Evolutionary conservation across 176 grass and related monocot species (phyloP), one percentile per base, ranked within the genome.

Genomic region (Juncus effusus): DNA sequence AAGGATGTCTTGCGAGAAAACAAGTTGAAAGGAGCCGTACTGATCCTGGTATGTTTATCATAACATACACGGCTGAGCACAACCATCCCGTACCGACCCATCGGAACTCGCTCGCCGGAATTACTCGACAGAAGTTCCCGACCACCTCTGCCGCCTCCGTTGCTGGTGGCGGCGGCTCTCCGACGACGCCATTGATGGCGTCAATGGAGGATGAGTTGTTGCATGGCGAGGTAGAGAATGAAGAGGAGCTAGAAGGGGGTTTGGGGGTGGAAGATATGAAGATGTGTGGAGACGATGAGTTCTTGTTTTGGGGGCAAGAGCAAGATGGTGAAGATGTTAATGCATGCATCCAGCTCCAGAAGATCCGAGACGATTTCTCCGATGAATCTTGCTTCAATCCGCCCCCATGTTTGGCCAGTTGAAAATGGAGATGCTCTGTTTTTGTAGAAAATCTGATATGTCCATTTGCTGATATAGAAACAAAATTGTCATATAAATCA

Each of bases 11-110:
- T 44, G 86, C 90, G 13, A 67, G 90, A 38, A 95, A 95, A 76
- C 78, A 84, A 73, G 86, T 95, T 37, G 90, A 95, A 78, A 74
- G 90, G 39, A 90, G 90, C 83, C 75, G 67, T 37, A 13, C 61
- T 12, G 83, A 95, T 40, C 77, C 86, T 6, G 51, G 38, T 44
- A 61, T 61, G 59, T 42, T 95, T 13, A 40, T 95, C 58, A 53
- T 87, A 84, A 90, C 80, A 70, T 95, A 90, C 83, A 90, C 86
- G n/a, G 90, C 83, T 44, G 83, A 90, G 11, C 75, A 86, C 86
- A 82, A 73, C 78, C 90, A 95, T 74, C 69, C 79, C 0, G 60
- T 78, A 13, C 91, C 91, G 16, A 63, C 75, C 42, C 76, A 90
- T 57, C 91, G 91, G 67, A 96, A 87, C 59, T 82, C 84, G 55